Evolutionary conservation across 441 rosid genomes (phyloP), one percentile per base, ranked within the genome.

Genomic region (Jatropha podagrica): DNA sequence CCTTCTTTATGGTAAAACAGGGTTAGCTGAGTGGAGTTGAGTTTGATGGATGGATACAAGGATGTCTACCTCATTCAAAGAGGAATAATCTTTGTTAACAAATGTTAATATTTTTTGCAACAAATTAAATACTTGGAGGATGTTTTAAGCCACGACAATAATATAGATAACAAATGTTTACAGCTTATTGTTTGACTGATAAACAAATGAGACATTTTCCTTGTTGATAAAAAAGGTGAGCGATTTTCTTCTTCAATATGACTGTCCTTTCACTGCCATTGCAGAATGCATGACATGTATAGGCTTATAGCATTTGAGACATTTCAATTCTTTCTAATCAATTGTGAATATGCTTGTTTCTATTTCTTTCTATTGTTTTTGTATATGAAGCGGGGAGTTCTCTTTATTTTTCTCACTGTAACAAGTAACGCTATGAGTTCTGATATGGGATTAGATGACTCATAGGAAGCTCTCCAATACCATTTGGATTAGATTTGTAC

Each of bases 1-100:
- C 58, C 41, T 60, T 48, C 54, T 13, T 10, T n/a, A 44, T 46
- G 59, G 49, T n/a, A 48, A 23, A 48, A 32, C 0, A 10, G 13
- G 46, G 48, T 42, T 44, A 54, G 73, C 48, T 3, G 41, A 27
- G 10, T 62, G 59, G 61, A 62, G 46, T 7, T 44, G 20, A 37
- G 59, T 73, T 64, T 72, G 52, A 48, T 48, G 52, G 62, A 40
- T 64, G 49, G 32, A 73, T 32, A 49, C 9, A 37, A 37, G 27
- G 48, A 73, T 63, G 49, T 64, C 42, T 73, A 18, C 4, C 59
- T 62, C 74, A 52, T 51, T 2, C 15, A 7, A 23, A 12, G 56
- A 52, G 56, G 37, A 41, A 71, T 54, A 46, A n/a, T 41, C 2
- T 41, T 37, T 37, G 37, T 23, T 18, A 6, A 46, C 42, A 46